Percentiles rank a stretch among this genome's conserved stretches.
Evolutionary conservation across 2,329 filamentous ascomycete genomes (phyloP).

Genomic region (Aspergillus sclerotialis): DNA sequence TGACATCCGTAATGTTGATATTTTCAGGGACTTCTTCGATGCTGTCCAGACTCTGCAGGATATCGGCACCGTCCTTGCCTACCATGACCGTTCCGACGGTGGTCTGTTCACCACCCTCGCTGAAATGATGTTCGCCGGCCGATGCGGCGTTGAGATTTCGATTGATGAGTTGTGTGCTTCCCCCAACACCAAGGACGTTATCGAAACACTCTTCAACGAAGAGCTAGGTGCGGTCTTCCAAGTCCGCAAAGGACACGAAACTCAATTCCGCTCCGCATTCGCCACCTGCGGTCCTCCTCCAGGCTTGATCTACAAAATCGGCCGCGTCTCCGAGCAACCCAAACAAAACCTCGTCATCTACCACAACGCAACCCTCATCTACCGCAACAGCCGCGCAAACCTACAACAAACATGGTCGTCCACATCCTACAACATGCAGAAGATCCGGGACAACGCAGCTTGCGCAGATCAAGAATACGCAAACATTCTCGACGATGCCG

Average conservation of each 20-base stretch:
- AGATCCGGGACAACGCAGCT: slow-evolving; percentile 75
- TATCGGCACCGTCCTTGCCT: slow-evolving; percentile 71
- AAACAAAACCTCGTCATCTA: slow-evolving; percentile 74
- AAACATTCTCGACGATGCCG: slow-evolving; percentile 63
- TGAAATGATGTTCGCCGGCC: slow-evolving; percentile 98
- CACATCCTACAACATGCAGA: slow-evolving; percentile 88
- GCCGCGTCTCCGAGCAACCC: slow-evolving; percentile 57
- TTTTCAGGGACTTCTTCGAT: slow-evolving; percentile 86
- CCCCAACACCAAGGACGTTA: slow-evolving; percentile 55
- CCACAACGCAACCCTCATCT: slow-evolving; percentile 61
- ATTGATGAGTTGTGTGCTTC: slow-evolving; percentile 61
- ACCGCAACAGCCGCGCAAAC: slow-evolving; percentile 60
- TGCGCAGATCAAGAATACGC: slow-evolving; percentile 80
- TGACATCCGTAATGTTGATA: slow-evolving; percentile 73
- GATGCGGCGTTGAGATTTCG: slow-evolving; percentile 79
- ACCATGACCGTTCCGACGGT: slow-evolving; percentile 91
- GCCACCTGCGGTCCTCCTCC: slow-evolving; percentile 79
- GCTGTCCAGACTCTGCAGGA: slow-evolving; percentile 66
- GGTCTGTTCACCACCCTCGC: slow-evolving; percentile 83
- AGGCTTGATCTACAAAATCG: slow-evolving; percentile 77
- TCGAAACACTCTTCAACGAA: slow-evolving; percentile 87
- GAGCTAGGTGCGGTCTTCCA: slow-evolving; percentile 96
- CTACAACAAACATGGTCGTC: slow-evolving; percentile 84
- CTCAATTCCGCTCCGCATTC: slow-evolving; percentile 80
- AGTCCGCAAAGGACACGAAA: slow-evolving; percentile 76